Conservation (phyloP, 2,329 filamentous ascomycete genomes). For the Botryotinia narcissicola region DNA sequence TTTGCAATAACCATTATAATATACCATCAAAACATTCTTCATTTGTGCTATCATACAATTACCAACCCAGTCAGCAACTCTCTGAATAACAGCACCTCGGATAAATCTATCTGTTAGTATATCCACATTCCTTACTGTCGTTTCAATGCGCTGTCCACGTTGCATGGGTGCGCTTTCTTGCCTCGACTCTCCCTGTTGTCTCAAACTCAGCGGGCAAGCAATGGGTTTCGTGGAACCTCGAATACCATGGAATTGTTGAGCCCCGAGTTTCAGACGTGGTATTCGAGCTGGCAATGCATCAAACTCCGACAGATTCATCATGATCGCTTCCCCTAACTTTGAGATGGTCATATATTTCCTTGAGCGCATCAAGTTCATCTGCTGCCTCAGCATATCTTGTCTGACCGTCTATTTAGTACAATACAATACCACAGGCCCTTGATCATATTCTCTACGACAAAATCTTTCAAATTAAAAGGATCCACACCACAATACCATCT, state of each 20-base stretch:
- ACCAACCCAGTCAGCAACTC: neutral
- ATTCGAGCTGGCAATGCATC: slow-evolving; percentile 13
- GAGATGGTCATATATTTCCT: neutral
- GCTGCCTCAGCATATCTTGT: neutral
- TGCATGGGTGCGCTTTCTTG: neutral
- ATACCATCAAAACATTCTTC: neutral
- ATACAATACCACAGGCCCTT: neutral
- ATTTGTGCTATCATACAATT: neutral
- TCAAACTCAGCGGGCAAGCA: neutral
- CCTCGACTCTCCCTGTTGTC: neutral
- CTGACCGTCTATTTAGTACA: slow-evolving; percentile 8
- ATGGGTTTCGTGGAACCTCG: neutral
- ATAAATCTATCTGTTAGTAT: neutral
- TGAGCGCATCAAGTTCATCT: neutral
- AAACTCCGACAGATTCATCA: neutral
- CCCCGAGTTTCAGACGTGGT: neutral
- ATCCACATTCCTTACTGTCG: neutral
- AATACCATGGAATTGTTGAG: neutral
- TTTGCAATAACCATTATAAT: slow-evolving; percentile 2
- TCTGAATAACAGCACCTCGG: neutral
- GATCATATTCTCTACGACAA: neutral
- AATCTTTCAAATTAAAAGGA: neutral
- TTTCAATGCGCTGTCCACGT: neutral
- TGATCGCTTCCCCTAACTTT: neutral
- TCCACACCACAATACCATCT: neutral